Evolutionary conservation across 169 alveolate genomes (phyloP).

Genomic region (Plasmodium gonderi): DNA sequence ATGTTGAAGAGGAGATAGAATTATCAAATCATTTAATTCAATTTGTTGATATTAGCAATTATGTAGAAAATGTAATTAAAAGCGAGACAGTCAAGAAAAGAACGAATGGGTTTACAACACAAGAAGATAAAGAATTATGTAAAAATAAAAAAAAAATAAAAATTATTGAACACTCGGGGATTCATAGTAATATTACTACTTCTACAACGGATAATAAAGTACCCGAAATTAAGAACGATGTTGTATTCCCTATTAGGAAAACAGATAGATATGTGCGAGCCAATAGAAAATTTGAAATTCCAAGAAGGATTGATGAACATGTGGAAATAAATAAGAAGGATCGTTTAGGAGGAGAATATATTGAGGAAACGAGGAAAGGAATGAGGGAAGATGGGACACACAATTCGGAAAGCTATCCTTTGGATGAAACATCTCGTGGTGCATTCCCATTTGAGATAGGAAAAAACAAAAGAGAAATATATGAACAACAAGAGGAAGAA

Average conservation of each 20-base stretch:
- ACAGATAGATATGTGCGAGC: background rate
- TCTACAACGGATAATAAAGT: background rate
- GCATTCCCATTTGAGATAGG: background rate
- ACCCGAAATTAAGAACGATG: background rate
- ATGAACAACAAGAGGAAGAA: background rate
- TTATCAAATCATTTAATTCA: slow-evolving; percentile 10
- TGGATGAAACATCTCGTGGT: background rate
- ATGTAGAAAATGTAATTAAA: slow-evolving; percentile 9
- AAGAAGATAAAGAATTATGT: background rate
- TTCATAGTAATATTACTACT: background rate
- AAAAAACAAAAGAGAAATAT: background rate
- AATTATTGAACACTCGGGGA: background rate
- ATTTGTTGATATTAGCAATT: slow-evolving; percentile 21
- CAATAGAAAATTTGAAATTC: slow-evolving; percentile 34
- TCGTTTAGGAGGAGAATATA: background rate
- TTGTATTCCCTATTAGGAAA: background rate
- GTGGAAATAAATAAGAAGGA: background rate
- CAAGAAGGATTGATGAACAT: slow-evolving; percentile 5
- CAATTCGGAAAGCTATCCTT: background rate
- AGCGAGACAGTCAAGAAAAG: slow-evolving; percentile 12
- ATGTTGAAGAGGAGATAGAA: slow-evolving; percentile 39
- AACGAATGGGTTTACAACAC: background rate
- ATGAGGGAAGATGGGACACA: background rate
- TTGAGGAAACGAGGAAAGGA: background rate
- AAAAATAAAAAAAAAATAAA: slow-evolving; percentile 12